These are phyloP conservation scores for Colletotrichum incanum DNA, from an alignment of 2,329 filamentous ascomycete genomes.

Conservation along the genomic window DNA sequence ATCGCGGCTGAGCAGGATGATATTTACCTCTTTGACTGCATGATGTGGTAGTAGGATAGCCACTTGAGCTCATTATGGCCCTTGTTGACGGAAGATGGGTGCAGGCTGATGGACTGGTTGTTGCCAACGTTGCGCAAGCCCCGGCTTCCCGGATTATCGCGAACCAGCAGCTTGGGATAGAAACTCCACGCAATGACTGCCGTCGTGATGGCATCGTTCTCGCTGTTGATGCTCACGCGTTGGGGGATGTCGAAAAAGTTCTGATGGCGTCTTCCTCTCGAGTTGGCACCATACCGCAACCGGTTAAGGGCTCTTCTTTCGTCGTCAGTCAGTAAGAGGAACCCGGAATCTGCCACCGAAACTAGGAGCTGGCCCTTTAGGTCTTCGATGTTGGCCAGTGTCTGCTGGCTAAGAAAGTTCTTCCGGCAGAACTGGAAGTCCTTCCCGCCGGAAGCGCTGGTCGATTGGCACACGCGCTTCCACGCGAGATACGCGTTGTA, in stretches of 20 bases:
- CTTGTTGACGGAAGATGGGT: constrained; percentile 92
- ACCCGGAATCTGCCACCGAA: constrained; percentile 87
- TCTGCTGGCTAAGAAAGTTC: constrained; percentile 93
- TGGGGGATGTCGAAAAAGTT: constrained; percentile 88
- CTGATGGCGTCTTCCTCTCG: constrained; percentile 72
- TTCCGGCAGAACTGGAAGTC: constrained; percentile 95
- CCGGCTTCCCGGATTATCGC: constrained; percentile 79
- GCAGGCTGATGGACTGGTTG: constrained; percentile 90
- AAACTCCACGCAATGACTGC: constrained; percentile 95
- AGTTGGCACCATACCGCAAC: constrained; percentile 72
- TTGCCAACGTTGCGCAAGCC: constrained; percentile 93
- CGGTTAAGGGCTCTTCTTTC: constrained; percentile 80
- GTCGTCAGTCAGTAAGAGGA: constrained; percentile 81
- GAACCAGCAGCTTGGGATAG: constrained; percentile 91
- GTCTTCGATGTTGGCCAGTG: constrained; percentile 92
- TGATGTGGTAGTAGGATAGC: constrained; percentile 97
- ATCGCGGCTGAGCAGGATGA: constrained; percentile 35
- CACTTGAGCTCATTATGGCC: constrained; percentile 78
- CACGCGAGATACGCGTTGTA: constrained; percentile 95
- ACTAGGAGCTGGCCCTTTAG: constrained; percentile 92
- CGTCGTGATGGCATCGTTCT: constrained; percentile 84
- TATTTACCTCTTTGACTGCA: constrained; percentile 87
- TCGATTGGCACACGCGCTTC: constrained; percentile 84
- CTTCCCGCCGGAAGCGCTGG: constrained; percentile 70
- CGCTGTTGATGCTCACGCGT: constrained; percentile 81